Conservation (phyloP, 495 filamentous ascomycete species). For the Penicillium riverlandense region DNA sequence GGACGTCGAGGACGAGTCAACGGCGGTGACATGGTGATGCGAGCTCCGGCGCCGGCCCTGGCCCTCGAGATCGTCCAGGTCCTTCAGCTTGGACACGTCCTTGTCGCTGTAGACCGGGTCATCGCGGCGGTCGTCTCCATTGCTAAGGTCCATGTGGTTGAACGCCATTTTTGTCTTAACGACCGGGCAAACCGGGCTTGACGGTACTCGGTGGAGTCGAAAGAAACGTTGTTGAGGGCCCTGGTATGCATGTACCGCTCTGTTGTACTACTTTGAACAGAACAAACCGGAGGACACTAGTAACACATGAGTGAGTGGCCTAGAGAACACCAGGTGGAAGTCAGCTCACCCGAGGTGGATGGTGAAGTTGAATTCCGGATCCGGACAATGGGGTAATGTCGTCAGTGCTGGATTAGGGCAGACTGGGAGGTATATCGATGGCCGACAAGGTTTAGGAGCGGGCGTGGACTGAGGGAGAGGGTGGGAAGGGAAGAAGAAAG, state of each 20-base stretch:
- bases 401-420: too few species aligned
- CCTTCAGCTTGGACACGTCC: constrained; percentile 23
- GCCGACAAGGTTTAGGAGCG: too few species aligned
- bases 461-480: too few species aligned
- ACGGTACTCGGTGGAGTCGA: constrained; percentile 24
- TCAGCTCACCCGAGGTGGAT: too few species aligned
- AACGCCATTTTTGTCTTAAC: constrained; percentile 30
- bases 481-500: too few species aligned
- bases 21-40: constrained; percentile 10
- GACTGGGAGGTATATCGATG: too few species aligned
- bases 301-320: too few species aligned
- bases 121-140: constrained; percentile 7
- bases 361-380: too few species aligned
- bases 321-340: too few species aligned
- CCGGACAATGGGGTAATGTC: too few species aligned
- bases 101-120: constrained; percentile 19
- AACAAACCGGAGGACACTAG: too few species aligned
- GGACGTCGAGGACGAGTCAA: constrained; percentile 25
- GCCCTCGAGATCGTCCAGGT: constrained; percentile 23
- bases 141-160: constrained; percentile 2
- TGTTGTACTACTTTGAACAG: too few species aligned
- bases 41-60: constrained; percentile 15
- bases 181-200: constrained; percentile 34
- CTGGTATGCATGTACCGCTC: constrained; percentile 33
- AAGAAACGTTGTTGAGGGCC: constrained; percentile 14